Base-by-base conservation (phyloP, 1,139 yeast species). In the Suzukiozyma palmioleophila region DNA sequence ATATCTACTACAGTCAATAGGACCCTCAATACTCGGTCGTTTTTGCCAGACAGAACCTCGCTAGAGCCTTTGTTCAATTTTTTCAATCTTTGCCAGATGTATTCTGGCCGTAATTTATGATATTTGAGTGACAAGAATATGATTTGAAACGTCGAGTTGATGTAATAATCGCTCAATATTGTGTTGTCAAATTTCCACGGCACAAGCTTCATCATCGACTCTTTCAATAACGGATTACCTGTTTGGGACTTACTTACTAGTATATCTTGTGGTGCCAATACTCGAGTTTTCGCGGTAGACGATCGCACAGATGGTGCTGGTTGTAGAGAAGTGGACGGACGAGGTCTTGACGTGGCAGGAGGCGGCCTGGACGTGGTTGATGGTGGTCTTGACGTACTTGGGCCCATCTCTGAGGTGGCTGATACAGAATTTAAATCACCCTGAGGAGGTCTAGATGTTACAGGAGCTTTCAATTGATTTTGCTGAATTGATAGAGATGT, bases 31-130 rank as follows among this genome's bases (percentile, higher is more conserved):
- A 75, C 73, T 22, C 65, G 57, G 47, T 71, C 76, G 25, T 74
- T 68, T 9, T 51, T 43, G 6, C 43, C 35, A 8, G 50, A 45
- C 16, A 8, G 6, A 2, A 53, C 40, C 2, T 54, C 43, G n/a
- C 29, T 14, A 0, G 59, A 47, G 2, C 70, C 71, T 33, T 64
- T 62, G 41, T 66, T 64, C 30, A 67, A 47, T 40, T 80, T 79
- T 46, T 76, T 77, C 51, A 89, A 69, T 40, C 94, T 74, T 42
- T 77, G 76, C 67, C 80, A 79, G 3, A 92, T 78, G 52, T 92
- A 89, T 54, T 89, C 97, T 0, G 96, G 96, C 46, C 85, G 90
- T 33, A 90, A 65, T 51, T 84, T 84, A 58, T 89, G 95, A 59
- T 90, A 92, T 44, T 85, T 81, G 39, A 90, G 60, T 5, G 94